Evolutionary conservation across 2,329 filamentous ascomycete species (phyloP), one percentile per base, ranked within the genome.

Genomic region (Coniella lustricola): DNA sequence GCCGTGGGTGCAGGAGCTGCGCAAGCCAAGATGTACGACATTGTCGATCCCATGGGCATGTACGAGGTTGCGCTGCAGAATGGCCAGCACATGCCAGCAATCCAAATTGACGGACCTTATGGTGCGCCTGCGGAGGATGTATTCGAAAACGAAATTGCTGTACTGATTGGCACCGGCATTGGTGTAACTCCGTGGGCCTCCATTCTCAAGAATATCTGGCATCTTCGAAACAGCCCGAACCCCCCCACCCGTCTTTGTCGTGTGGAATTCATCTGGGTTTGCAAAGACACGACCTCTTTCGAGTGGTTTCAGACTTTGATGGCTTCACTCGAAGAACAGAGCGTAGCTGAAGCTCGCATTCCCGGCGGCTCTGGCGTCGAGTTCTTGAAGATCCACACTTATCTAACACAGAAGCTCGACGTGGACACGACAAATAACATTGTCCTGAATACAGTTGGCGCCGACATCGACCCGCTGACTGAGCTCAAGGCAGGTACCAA

Each of bases 261-360:
- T 65, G 91, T 98, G 29, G 93, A 98, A 67, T 98, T 98, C 69
- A 94, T 98, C 72, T 98, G 93, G 93, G 85, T 97, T 44, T 96
- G 91, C 77, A 93, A 87, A 66, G 90, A 96, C 62, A 95, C 90
- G 0, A 86, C 81, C 31, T 95, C 90, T 0, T 98, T 98, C 62
- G 93, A 97, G 70, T 98, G 93, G 93, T 97, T 98, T 75, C 93
- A 98, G 65, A 90, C 87, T 1, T 81, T 98, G 1, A 79, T 98
- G 14, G 87, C 87, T 0, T 94, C 88, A 0, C 84, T 98, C 18
- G 93, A 98, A 68, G 76, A 83, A 32, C 93, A 98, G 64, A 90
- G 85, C 43, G 76, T 80, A 51, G 78, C 83, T 59, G 82, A 81
- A 4, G 82, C 84, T 36, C 79, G 77, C 45, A 73, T 84, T 37